Base-by-base conservation (phyloP, 441 rosid species). In the Dalechampia spathulata region DNA sequence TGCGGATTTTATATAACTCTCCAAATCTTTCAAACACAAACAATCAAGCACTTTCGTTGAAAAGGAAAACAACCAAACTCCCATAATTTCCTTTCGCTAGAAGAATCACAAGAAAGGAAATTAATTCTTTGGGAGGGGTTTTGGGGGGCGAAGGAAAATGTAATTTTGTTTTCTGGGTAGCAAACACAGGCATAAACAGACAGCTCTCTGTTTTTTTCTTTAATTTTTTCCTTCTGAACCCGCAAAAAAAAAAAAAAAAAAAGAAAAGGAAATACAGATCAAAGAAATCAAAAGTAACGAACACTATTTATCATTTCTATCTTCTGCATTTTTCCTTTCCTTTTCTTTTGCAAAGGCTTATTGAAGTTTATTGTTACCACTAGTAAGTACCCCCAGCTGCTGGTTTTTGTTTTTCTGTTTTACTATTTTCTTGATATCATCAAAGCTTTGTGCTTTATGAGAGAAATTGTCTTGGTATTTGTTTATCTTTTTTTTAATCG, bases 351-450 rank as follows among this genome's bases (percentile, higher is more conserved):
- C 16, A 6, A 10, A 57, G 15, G 22, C 30, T 42, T 28, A 30
- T 28, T 23, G 20, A 28, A 43, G 28, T 17, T 42, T 41, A 3
- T 6, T n/a, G n/a, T n/a, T n/a, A 30, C 4, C 4, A 27, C 9
- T 32, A 21, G 40, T 27, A 27, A 40, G 63, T 15, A 30, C 4
- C 5, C 38, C 40, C 38, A 2, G 10, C 22, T 1, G 25, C n/a
- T 12, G 36, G 9, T 7, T 36, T 45, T n/a, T 27, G 7, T 16
- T 2, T 17, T 3, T 1, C 19, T 23, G 14, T 22, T 46, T 6
- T 21, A 14, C 6, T 1, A 41, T 52, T 50, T 34, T 61, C 46
- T 52, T 44, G 58, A 52, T 49, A 52, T 34, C 42, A 43, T 43
- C 45, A 34, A 30, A 22, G 10, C 12, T 14, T 15, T 6, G 14